These are phyloP conservation scores for Stagonosporopsis tanaceti DNA, from an alignment of 2,329 filamentous ascomycete genomes.

Conservation along the genomic window DNA sequence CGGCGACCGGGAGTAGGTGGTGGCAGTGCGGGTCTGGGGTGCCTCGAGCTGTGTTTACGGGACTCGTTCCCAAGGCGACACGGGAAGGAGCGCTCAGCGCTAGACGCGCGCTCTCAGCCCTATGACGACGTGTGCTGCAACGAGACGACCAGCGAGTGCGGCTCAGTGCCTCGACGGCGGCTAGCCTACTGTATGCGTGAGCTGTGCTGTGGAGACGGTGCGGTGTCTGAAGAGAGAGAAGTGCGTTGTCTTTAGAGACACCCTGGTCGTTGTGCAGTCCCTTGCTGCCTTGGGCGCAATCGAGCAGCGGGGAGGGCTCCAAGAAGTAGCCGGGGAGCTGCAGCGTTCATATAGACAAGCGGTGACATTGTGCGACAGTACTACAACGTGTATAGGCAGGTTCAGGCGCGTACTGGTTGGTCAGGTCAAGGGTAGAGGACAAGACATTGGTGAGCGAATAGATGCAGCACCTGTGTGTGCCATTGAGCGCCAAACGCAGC, in stretches of 20 bases:
- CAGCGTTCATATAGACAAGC: neutral
- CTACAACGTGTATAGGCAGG: neutral
- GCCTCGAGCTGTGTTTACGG: slow-evolving; percentile 31
- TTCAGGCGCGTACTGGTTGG: neutral
- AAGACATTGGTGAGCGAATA: neutral
- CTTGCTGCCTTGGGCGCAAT: neutral
- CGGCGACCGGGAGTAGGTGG: slow-evolving; percentile 34
- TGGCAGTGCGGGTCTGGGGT: slow-evolving; percentile 27
- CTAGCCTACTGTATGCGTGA: slow-evolving; percentile 9
- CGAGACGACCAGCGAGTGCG: slow-evolving; percentile 11
- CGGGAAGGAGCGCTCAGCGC: slow-evolving; percentile 26
- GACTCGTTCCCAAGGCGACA: slow-evolving; percentile 31
- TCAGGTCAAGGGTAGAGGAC: neutral
- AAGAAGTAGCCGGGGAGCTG: neutral
- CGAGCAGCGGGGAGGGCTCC: neutral
- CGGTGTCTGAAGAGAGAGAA: neutral
- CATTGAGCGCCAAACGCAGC: neutral
- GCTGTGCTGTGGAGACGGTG: slow-evolving; percentile 9
- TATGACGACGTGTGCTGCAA: slow-evolving; percentile 23
- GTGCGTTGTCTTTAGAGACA: neutral
- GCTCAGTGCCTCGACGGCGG: neutral
- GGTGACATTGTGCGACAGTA: neutral
- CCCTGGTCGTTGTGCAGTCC: neutral
- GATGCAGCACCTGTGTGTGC: neutral
- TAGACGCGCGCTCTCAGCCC: slow-evolving; percentile 25